Conservation (phyloP, 768 basidiomycete species). For the Boletus fagicola region DNA sequence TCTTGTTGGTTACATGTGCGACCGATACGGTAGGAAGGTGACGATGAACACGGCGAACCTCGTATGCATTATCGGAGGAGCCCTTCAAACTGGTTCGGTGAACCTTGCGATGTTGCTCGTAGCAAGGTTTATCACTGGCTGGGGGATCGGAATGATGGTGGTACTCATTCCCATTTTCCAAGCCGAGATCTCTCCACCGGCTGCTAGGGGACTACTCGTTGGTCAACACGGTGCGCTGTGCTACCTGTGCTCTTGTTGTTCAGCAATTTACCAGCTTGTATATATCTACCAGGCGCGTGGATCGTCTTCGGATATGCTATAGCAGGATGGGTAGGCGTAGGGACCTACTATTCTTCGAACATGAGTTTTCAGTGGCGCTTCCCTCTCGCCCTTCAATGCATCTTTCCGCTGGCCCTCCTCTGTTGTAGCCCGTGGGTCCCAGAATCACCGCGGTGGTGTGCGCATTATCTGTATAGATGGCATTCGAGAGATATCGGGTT, state of each 20-base stretch:
- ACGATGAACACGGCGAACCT: not conserved
- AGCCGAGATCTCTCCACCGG: not conserved
- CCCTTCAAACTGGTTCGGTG: not conserved
- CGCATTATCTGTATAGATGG: not conserved
- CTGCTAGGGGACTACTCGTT: not conserved
- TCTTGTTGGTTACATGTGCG: not conserved
- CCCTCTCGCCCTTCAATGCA: not conserved
- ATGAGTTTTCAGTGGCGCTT: not conserved
- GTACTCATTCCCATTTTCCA: not conserved
- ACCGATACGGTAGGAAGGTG: not conserved
- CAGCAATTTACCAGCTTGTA: not conserved
- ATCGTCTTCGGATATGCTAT: not conserved
- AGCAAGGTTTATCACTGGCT: not conserved
- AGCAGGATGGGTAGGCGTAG: not conserved
- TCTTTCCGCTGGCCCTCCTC: not conserved
- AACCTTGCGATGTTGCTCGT: not conserved
- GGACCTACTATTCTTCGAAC: not conserved
- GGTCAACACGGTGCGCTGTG: not conserved
- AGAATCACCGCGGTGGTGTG: not conserved
- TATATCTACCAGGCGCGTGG: not conserved
- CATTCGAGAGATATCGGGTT: not conserved
- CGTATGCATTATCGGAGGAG: not conserved
- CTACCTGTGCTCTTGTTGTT: not conserved
- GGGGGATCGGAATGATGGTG: not conserved
- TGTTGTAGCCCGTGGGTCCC: not conserved